Conservation (phyloP, 2,329 filamentous ascomycete species). For the Chrysoporthe cubensis region DNA sequence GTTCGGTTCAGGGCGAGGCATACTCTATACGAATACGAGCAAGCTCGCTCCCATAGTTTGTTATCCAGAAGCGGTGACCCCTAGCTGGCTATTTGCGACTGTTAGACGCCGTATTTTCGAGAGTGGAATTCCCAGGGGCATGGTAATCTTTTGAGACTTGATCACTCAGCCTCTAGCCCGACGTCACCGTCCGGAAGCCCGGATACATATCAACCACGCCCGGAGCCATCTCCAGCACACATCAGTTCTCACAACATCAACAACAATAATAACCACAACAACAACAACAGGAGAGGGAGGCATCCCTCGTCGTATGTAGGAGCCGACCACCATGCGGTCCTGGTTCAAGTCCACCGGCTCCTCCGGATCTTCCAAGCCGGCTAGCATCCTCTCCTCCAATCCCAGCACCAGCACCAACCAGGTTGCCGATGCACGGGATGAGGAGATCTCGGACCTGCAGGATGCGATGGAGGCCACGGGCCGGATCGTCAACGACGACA, state of each 20-base stretch:
- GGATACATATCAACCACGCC: not conserved
- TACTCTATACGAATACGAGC: not conserved
- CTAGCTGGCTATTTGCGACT: not conserved
- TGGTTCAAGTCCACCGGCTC: constrained; percentile 25
- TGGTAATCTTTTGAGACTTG: constrained; percentile 13
- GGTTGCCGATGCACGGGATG: constrained; percentile 32
- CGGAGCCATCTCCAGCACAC: not conserved
- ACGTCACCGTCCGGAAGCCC: not conserved
- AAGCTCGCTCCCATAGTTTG: not conserved
- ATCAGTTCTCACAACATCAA: not conserved
- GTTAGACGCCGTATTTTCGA: not conserved
- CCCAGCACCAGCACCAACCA: constrained; percentile 25
- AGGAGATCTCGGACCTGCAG: constrained; percentile 58
- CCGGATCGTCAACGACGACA: constrained; percentile 86
- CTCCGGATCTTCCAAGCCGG: constrained; percentile 16
- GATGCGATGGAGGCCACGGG: constrained; percentile 67
- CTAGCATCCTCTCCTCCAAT: constrained; percentile 19
- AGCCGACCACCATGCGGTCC: constrained; percentile 21
- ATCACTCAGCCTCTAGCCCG: not conserved
- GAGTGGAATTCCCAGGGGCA: constrained; percentile 9
- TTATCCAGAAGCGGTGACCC: not conserved
- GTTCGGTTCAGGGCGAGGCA: not conserved
- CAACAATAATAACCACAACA: not conserved
- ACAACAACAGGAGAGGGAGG: not conserved
- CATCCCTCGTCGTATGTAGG: not conserved